A percentile compares a stretch with the other conserved stretches of the same genome.
Conservation (phyloP, 495 filamentous ascomycete species). For the Immersiella caudata region DNA sequence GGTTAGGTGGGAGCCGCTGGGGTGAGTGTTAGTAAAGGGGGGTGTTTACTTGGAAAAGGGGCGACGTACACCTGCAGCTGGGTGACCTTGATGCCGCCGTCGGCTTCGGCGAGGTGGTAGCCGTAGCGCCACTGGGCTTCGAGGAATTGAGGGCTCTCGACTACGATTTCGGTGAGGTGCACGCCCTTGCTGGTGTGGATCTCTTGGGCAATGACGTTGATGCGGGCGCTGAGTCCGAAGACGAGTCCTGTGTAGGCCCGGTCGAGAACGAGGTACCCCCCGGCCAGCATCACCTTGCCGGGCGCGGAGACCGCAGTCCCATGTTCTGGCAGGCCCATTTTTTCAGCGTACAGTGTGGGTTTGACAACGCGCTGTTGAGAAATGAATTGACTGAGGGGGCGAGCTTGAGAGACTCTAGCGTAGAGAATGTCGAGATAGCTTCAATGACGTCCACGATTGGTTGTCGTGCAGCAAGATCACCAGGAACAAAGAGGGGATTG, state of each 20-base stretch:
- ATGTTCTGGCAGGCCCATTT: constrained; percentile 1
- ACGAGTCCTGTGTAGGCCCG: constrained; percentile 84
- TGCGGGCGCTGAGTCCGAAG: constrained; percentile 91
- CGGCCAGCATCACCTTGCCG: constrained; percentile 92
- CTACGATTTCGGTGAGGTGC: constrained; percentile 69
- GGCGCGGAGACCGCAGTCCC: constrained; percentile 79
- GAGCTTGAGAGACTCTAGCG: not conserved
- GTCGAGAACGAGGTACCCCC: constrained; percentile 94
- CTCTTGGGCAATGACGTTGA: constrained; percentile 79
- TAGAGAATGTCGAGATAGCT: constrained; percentile 22
- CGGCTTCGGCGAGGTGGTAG: constrained; percentile 64
- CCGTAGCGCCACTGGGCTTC: constrained; percentile 86
- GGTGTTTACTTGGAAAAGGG: constrained; percentile 13
- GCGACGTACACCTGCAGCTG: constrained; percentile 74
- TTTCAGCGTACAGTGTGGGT: not conserved
- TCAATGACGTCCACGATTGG: constrained; percentile 23
- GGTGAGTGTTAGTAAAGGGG: constrained; percentile 20
- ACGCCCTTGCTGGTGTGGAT: constrained; percentile 60
- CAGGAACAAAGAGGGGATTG: constrained; percentile 13
- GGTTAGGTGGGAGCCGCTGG: constrained; percentile 40
- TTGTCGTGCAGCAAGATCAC: constrained; percentile 9
- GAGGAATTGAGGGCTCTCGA: constrained; percentile 87
- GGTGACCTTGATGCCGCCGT: constrained; percentile 75
- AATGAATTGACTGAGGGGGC: not conserved
- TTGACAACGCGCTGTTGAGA: not conserved